A percentile compares a stretch with the other conserved stretches of the same genome.
Evolutionary conservation across 768 basidiomycete genomes (phyloP).

Genomic region (Lactarius psammicola): DNA sequence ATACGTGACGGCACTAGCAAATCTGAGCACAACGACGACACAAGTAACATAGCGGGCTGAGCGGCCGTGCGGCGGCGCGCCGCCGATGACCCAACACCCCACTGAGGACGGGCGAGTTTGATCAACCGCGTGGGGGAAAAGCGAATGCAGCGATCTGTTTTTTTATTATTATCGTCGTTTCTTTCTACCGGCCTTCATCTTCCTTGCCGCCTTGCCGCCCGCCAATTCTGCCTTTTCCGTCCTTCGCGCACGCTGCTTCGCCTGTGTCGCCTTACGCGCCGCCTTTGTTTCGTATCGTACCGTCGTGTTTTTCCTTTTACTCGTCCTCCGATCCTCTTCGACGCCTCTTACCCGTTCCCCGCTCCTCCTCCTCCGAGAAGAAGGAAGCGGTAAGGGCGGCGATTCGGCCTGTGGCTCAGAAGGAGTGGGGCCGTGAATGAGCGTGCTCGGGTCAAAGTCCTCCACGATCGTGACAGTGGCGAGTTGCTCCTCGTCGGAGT

Average conservation of each 20-base stretch:
- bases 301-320: conserved; percentile 16
- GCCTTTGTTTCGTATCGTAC: conserved; percentile 70
- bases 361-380: conserved; percentile 29
- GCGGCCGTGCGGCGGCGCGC: neutral
- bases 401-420: conserved; percentile 8
- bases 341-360: neutral
- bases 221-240: conserved; percentile 72
- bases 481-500: conserved; percentile 77
- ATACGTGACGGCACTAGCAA: neutral
- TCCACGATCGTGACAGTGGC: conserved; percentile 91
- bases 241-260: conserved; percentile 62
- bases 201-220: conserved; percentile 58
- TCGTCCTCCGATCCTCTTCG: neutral
- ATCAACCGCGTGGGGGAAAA: neutral
- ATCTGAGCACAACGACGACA: neutral
- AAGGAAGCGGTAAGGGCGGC: conserved; percentile 27
- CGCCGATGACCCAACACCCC: neutral
- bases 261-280: conserved; percentile 57
- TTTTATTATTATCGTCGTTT: conserved; percentile 5
- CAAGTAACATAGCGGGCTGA: neutral
- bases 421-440: conserved; percentile 46
- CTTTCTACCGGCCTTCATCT: conserved; percentile 30
- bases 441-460: conserved; percentile 76
- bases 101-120: neutral
- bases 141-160: neutral